Evolutionary conservation across 192 early-diverging fungal species (phyloP), one percentile per base, ranked within the genome.

Genomic region (Entrophospora sp.): DNA sequence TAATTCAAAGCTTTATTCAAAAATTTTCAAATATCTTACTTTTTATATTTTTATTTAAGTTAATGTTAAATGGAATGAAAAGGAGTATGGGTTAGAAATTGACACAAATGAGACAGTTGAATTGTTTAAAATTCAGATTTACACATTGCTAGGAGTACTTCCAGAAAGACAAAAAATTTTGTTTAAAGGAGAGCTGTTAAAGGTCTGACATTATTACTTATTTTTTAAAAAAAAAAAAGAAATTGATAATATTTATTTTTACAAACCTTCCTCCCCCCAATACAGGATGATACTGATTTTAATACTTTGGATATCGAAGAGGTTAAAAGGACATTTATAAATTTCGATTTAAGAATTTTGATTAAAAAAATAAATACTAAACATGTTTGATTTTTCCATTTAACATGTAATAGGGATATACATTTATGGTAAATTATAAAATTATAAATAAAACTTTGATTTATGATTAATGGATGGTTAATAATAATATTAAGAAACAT

Each of bases 111-210:
- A 90, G 66, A 78, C 91, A 12, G 87, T 83, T n/a, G 69, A 86
- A 13, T 75, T 86, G 5, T 89, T 97, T 78, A 96, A 96, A 73
- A 85, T 79, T 46, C 90, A 94, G 76, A 78, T 99, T 1, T 97
- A 79, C 73, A 87, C 91, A 13, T 73, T 97, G 57, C 94, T 95
- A 3, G 89, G 88, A 34, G 96, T 99, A 6, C 79, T 82, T 46
- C 94, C 95, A 18, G 92, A 91, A 31, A 78, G 95, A 44, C 96
- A 99, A 76, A 95, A 94, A 76, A 86, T 97, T 42, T 85, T 99
- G 64, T 80, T 88, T 58, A 97, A 97, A 70, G 96, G 96, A 52
- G 94, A 89, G 5, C 82, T 85, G 59, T 80, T 98, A 45, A 97
- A 96, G 84, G 89, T 85, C 73, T n/a, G n/a, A n/a, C n/a, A n/a